A percentile compares a stretch with the other conserved stretches of the same genome.
phyloP scores from a whole-genome alignment of 192 early-diverging fungal genomes.

The Hyaloraphidium curvatum region DNA sequence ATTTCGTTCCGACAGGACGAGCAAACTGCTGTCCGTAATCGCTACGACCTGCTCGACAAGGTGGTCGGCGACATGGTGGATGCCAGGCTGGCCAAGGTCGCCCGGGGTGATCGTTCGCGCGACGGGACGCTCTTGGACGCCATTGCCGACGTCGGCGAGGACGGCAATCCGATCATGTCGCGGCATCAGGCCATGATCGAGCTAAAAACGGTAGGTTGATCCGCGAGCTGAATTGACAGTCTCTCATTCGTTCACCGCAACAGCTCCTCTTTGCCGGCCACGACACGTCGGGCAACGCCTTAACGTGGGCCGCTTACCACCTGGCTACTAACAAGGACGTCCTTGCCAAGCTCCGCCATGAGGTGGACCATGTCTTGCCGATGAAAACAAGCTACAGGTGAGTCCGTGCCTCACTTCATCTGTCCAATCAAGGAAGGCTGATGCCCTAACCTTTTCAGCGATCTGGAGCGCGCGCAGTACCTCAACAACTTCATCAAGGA shows the following conservation, averaged over 20 bases:
- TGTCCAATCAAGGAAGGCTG: no score
- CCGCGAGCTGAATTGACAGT: no score
- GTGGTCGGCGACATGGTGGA: background rate
- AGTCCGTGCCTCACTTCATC: no score
- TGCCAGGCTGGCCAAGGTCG: background rate
- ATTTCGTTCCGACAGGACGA: background rate
- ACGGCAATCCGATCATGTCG: background rate
- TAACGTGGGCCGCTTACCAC: background rate
- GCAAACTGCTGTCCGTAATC: background rate
- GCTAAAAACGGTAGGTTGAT: background rate
- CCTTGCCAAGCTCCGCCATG: background rate
- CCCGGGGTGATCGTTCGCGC: background rate
- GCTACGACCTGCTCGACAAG: background rate
- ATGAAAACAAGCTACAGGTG: background rate
- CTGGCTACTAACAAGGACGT: background rate
- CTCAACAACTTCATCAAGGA: slow-evolving; percentile 3
- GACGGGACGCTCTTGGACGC: background rate
- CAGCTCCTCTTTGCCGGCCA: slow-evolving; percentile 3
- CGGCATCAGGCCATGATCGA: background rate
- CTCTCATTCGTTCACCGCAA: no score
- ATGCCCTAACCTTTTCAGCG: no score
- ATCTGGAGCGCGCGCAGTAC: background rate
- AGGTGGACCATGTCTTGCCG: background rate
- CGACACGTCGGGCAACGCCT: background rate
- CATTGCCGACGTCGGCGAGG: background rate